Conservation (phyloP, 768 basidiomycete species). For the Amanita rubescens region DNA sequence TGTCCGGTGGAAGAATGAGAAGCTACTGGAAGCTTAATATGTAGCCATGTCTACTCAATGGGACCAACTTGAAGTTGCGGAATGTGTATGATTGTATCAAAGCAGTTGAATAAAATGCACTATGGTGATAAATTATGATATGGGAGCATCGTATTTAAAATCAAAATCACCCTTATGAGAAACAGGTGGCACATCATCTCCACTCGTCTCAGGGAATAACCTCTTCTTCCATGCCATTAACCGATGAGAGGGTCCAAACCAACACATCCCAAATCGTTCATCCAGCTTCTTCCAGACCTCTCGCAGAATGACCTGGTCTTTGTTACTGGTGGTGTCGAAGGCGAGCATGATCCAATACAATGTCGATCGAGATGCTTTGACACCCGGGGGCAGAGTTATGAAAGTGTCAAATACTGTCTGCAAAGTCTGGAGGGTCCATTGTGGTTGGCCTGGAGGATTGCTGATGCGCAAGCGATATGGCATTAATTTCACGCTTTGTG, state of each 20-base stretch:
- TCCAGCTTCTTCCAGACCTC: slow-evolving; percentile 52
- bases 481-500: background rate
- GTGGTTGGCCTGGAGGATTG: slow-evolving; percentile 13
- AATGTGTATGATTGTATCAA: background rate
- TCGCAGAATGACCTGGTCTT: slow-evolving; percentile 43
- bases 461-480: background rate
- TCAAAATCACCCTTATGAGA: background rate
- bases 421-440: slow-evolving; percentile 57
- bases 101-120: too few relatives aligned
- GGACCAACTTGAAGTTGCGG: background rate
- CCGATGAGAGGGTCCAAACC: slow-evolving; percentile 39
- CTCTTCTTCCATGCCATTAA: slow-evolving; percentile 29
- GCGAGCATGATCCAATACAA: slow-evolving; percentile 66
- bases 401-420: slow-evolving; percentile 53
- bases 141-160: background rate
- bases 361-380: slow-evolving; percentile 35
- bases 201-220: slow-evolving; percentile 24
- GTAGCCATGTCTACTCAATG: background rate
- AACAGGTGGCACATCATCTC: background rate
- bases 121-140: background rate
- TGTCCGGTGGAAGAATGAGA: slow-evolving; percentile 56
- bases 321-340: slow-evolving; percentile 51
- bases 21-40: slow-evolving; percentile 10
- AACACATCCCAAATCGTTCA: slow-evolving; percentile 38
- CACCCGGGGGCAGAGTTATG: slow-evolving; percentile 42